Evolutionary conservation across 2,329 filamentous ascomycete species (phyloP).

Genomic region (Calonectria montana): DNA sequence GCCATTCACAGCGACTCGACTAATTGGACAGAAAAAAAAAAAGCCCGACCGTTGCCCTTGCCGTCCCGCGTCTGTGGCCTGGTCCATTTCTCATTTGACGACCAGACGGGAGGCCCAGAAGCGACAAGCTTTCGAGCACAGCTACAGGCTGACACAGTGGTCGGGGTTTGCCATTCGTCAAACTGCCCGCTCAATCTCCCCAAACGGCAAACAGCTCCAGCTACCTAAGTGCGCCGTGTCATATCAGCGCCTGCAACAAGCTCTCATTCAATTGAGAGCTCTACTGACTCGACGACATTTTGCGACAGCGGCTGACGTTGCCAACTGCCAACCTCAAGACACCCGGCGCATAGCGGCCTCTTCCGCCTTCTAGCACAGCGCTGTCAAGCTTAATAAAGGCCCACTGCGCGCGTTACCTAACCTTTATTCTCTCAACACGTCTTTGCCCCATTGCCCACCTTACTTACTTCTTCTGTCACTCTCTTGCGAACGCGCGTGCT

Average conservation of each 20-base stretch:
- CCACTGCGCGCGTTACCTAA: slow-evolving; percentile 25
- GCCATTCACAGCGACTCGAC: slow-evolving; percentile 43
- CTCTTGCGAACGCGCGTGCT: slow-evolving; percentile 14
- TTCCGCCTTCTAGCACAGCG: slow-evolving; percentile 2
- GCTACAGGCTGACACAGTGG: slow-evolving; percentile 9
- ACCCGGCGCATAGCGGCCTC: slow-evolving; percentile 2
- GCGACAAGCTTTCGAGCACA: slow-evolving; percentile 23
- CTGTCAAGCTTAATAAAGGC: slow-evolving; percentile 19
- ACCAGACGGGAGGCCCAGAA: slow-evolving; percentile 18
- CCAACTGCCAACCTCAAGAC: slow-evolving; percentile 6
- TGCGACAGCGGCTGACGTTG: slow-evolving; percentile 8
- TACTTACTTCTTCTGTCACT: slow-evolving; percentile 4
- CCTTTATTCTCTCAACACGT: slow-evolving; percentile 15
- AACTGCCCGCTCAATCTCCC: slow-evolving; percentile 24
- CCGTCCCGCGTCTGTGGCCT: slow-evolving; percentile 8
- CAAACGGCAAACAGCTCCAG: slow-evolving; percentile 23
- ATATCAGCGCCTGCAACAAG: slow-evolving; percentile 4
- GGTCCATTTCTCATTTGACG: slow-evolving; percentile 21
- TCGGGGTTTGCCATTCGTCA: slow-evolving; percentile 23
- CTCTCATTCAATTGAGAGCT: slow-evolving; percentile 15
- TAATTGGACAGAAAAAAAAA: slow-evolving; percentile 36
- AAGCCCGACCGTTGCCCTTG: slow-evolving; percentile 25
- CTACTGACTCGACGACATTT: slow-evolving; percentile 9
- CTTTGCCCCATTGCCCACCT: slow-evolving; percentile 16
- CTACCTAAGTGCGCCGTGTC: not conserved